A percentile compares a stretch with the other conserved stretches of the same genome.
These are phyloP conservation scores for Teratosphaeria nubilosa DNA, from an alignment of 2,329 filamentous ascomycete genomes.

Conservation along the genomic window DNA sequence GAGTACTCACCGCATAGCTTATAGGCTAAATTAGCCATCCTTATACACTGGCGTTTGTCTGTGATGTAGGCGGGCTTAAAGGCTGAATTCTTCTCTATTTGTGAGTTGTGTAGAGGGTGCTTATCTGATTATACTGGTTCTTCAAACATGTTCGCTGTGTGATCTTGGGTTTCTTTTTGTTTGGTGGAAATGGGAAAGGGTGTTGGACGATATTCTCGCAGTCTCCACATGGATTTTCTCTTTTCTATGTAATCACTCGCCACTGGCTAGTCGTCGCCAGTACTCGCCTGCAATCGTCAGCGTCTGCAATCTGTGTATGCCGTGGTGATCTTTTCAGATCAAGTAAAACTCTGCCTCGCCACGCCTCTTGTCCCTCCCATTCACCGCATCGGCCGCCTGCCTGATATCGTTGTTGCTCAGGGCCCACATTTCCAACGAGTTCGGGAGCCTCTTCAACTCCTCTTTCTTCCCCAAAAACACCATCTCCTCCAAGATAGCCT, in stretches of 20 bases:
- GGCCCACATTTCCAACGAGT: neutral
- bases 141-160: too few species aligned
- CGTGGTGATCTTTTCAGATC: neutral
- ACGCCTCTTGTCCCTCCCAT: neutral
- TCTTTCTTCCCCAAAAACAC: neutral
- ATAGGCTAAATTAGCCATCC: too few species aligned
- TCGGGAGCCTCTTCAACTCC: neutral
- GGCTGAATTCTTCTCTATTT: too few species aligned
- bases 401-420: neutral
- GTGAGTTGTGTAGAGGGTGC: too few species aligned
- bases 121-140: too few species aligned
- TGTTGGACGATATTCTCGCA: too few species aligned
- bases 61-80: too few species aligned
- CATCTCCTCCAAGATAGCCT: neutral
- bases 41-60: too few species aligned
- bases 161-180: too few species aligned
- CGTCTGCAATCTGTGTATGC: neutral
- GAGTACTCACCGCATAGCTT: too few species aligned
- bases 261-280: neutral
- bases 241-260: neutral
- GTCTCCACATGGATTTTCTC: neutral
- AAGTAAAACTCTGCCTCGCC: neutral
- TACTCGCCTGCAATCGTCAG: neutral
- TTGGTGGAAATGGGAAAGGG: too few species aligned
- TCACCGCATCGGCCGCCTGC: neutral